These are phyloP conservation scores for Pleurotus eryngii DNA, from an alignment of 768 basidiomycete species.

Conservation along the genomic window DNA sequence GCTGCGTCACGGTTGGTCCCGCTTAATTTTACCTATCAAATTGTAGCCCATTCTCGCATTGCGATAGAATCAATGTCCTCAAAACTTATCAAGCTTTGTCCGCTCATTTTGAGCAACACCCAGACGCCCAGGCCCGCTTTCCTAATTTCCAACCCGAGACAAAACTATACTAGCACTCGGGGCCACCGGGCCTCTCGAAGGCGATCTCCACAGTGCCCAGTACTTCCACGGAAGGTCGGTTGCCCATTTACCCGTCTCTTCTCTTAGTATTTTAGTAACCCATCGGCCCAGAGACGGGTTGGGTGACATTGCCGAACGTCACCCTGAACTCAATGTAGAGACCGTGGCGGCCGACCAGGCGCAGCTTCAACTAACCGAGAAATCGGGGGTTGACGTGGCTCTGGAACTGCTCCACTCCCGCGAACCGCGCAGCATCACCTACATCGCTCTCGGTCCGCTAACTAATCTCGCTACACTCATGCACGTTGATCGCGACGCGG, in stretches of 20 bases:
- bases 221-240: slow-evolving; percentile 82
- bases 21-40: background rate
- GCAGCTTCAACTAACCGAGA: slow-evolving; percentile 44
- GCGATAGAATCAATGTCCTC: slow-evolving; percentile 61
- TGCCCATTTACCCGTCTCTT: background rate
- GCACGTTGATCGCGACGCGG: slow-evolving; percentile 46
- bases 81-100: slow-evolving; percentile 72
- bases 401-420: slow-evolving; percentile 50
- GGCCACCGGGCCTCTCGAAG: slow-evolving; percentile 61
- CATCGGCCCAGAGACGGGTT: slow-evolving; percentile 59
- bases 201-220: slow-evolving; percentile 69
- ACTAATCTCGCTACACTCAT: slow-evolving; percentile 77
- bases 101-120: slow-evolving; percentile 52
- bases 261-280: background rate
- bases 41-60: background rate
- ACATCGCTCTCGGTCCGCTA: slow-evolving; percentile 71
- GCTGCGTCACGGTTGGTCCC: slow-evolving; percentile 55
- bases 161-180: slow-evolving; percentile 70
- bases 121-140: slow-evolving; percentile 53
- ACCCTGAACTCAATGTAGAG: slow-evolving; percentile 55
- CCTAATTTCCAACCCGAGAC: slow-evolving; percentile 49
- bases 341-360: slow-evolving; percentile 1
- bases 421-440: slow-evolving; percentile 57
- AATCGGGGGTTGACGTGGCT: slow-evolving; percentile 50
- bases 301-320: slow-evolving; percentile 53